Evolutionary conservation across 2,329 filamentous ascomycete genomes (phyloP), one percentile per base, ranked within the genome.

Genomic region (Mollisia scopiformis): DNA sequence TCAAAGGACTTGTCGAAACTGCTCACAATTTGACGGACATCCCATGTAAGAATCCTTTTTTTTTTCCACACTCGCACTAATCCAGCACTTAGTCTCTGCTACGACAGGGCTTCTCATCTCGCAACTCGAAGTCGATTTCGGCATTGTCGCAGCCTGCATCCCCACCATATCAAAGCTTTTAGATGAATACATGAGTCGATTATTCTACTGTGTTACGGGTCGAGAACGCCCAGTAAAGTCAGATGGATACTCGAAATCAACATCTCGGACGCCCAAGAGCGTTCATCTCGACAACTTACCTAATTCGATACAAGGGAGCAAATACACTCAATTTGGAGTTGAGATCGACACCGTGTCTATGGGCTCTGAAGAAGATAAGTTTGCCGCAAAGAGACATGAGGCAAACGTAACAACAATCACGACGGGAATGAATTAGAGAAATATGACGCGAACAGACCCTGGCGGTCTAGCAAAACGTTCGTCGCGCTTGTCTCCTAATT

Each of bases 91-190:
- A 62, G 61, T 60, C 54, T 46, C 52, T 14, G 50, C 37, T 23
- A 37, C 50, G 11, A 57, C 57, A n/a, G 61, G 61, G 11, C 30
- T 62, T 16, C 21, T 60, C 25, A 39, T 62, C 52, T 62, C 61
- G 5, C 61, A 62, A 55, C 54, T 62, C 25, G 61, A 62, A 50
- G 58, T 62, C 30, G 57, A 62, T n/a, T 62, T 62, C 19, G 61
- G 61, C 23, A 62, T 62, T 23, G 57, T 62, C 6, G 58, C 61
- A 52, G 61, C 61, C 31, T 60, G 61, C 25, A 61, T 62, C 49
- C 61, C 61, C 21, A 62, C 57, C 14, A 49, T 61, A 19, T 33
- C 57, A 14, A 62, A 62, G 50, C 49, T 62, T 5, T 30, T 57
- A 16, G 61, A 62, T 53, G 61, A 62, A 14, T 39, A 19, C 35